Percentiles rank a stretch among this genome's conserved stretches.
phyloP scores from a whole-genome alignment of 768 basidiomycete genomes.

The Boletus barrowsii region DNA sequence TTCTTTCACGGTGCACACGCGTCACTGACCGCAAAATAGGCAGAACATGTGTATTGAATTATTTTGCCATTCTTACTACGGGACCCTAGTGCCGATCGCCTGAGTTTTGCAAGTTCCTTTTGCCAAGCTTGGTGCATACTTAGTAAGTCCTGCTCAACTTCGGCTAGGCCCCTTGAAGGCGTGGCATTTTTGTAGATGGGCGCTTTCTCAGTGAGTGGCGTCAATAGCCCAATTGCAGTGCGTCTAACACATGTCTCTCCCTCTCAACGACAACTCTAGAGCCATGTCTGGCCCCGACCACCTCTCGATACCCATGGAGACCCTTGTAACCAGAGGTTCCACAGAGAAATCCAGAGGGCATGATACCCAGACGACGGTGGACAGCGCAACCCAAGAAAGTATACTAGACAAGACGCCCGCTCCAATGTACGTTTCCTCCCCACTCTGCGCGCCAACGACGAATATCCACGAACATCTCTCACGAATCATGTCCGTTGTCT shows the following conservation, averaged over 20 bases:
- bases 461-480: background rate
- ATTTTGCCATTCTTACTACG: no score
- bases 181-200: no score
- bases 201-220: background rate
- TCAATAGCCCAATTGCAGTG: background rate
- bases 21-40: no score
- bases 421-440: conserved; percentile 17
- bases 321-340: background rate
- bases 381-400: background rate
- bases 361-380: background rate
- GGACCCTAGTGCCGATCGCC: no score
- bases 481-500: background rate
- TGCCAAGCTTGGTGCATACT: no score
- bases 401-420: conserved; percentile 16
- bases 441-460: background rate
- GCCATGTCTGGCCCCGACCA: conserved; percentile 15
- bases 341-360: background rate
- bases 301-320: conserved; percentile 20
- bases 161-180: no score
- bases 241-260: background rate
- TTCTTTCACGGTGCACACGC: no score
- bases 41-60: no score
- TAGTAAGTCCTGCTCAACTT: no score
- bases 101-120: no score
- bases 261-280: background rate